Percentiles rank a stretch among this genome's conserved stretches.
Conservation (phyloP, 306 rosid species). For the Aeschynomene evenia region DNA sequence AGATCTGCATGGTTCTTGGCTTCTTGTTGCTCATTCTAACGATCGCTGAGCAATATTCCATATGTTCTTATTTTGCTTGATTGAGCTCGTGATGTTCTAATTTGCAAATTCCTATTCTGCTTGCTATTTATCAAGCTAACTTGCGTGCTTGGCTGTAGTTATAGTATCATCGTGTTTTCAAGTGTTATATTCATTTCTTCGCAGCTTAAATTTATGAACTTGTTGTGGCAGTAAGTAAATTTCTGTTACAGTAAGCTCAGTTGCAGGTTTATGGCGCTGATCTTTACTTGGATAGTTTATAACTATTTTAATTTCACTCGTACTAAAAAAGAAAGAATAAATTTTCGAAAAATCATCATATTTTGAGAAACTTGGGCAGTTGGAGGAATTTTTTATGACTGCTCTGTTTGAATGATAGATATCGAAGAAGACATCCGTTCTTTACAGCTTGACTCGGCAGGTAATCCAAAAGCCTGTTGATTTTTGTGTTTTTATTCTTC, state of each 20-base stretch:
- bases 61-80: not conserved
- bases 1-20: conserved; percentile 31
- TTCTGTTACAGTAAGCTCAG: not conserved
- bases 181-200: not conserved
- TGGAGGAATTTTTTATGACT: conserved; percentile 24
- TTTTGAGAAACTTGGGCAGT: conserved; percentile 19
- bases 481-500: conserved; percentile 9
- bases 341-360: not conserved
- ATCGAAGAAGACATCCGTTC: conserved; percentile 89
- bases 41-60: not conserved
- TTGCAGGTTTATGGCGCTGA: conserved; percentile 14
- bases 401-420: conserved; percentile 51
- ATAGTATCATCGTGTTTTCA: not conserved
- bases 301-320: not conserved
- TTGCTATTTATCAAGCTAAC: not conserved
- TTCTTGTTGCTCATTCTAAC: conserved; percentile 3
- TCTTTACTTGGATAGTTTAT: not conserved
- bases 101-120: not conserved
- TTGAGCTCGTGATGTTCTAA: not conserved
- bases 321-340: not conserved
- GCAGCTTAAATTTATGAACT: conserved; percentile 10
- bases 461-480: conserved; percentile 37
- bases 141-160: not conserved
- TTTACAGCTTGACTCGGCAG: conserved; percentile 87
- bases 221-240: not conserved